A percentile compares a stretch with the other conserved stretches of the same genome.
These are phyloP conservation scores for Coniochaeta ligniaria DNA, from an alignment of 2,329 filamentous ascomycete species.

Conservation along the genomic window DNA sequence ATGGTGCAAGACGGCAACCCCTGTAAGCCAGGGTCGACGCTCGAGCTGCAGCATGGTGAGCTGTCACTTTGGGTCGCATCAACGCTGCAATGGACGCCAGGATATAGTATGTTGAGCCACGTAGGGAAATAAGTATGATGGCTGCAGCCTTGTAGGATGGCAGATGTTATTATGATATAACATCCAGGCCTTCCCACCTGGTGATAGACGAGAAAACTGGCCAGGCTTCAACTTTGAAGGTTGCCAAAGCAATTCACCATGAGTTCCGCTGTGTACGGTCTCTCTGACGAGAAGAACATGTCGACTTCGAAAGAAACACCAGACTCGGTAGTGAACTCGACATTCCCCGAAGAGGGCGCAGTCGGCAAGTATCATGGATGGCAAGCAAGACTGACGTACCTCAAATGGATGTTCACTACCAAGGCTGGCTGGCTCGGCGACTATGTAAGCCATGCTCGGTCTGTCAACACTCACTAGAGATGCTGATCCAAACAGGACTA, in stretches of 20 bases:
- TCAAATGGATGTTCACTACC: slow-evolving; percentile 24
- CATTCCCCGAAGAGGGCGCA: background rate
- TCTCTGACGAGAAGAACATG: background rate
- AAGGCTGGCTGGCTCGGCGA: slow-evolving; percentile 29
- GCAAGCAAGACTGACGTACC: slow-evolving; percentile 7
- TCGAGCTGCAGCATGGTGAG: background rate
- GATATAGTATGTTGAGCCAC: background rate
- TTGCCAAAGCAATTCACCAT: background rate
- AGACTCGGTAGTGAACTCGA: background rate
- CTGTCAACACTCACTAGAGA: background rate
- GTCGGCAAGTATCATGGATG: background rate
- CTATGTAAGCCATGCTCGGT: slow-evolving; percentile 18
- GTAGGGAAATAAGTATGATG: background rate
- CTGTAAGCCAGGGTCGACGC: background rate
- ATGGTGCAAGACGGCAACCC: background rate
- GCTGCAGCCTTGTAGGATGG: background rate
- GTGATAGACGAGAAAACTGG: background rate
- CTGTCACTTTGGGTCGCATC: background rate
- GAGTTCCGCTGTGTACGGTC: background rate
- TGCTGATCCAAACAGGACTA: slow-evolving; percentile 21
- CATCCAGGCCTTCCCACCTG: background rate
- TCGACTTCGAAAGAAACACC: background rate
- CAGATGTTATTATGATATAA: background rate
- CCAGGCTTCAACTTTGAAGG: background rate
- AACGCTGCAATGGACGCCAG: background rate